These are phyloP conservation scores for Rheum nobile DNA, from an alignment of 148 eudicot genomes.

Conservation along the genomic window DNA sequence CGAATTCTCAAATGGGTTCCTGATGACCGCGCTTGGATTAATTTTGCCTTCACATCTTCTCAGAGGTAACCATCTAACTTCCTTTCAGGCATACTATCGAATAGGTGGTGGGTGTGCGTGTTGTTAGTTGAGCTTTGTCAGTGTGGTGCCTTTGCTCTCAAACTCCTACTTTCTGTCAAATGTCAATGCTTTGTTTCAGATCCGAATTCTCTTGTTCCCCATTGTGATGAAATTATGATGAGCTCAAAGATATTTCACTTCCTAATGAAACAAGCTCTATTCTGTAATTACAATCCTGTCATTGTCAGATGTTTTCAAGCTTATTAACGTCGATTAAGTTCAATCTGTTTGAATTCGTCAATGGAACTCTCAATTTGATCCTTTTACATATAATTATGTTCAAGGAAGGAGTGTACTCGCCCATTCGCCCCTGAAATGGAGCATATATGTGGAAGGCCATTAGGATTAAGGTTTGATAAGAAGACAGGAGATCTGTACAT, in stretches of 20 bases:
- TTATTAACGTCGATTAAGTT: neutral
- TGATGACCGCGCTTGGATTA: slow-evolving; percentile 31
- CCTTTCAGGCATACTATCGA: neutral
- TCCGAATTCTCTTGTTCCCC: too few relatives aligned
- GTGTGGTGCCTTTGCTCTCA: neutral
- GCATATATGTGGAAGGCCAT: slow-evolving; percentile 53
- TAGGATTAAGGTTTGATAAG: slow-evolving; percentile 38
- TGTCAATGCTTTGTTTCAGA: neutral
- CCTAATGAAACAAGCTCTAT: too few relatives aligned
- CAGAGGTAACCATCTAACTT: slow-evolving; percentile 23
- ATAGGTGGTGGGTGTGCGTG: neutral
- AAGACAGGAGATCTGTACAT: slow-evolving; percentile 49
- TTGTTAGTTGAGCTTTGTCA: too few relatives aligned
- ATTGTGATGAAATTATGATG: too few relatives aligned
- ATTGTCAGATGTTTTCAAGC: too few relatives aligned
- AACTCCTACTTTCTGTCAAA: neutral
- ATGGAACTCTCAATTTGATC: neutral
- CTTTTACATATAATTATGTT: neutral
- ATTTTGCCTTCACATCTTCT: slow-evolving; percentile 56
- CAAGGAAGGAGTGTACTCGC: slow-evolving; percentile 38
- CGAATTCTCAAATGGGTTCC: slow-evolving; percentile 47
- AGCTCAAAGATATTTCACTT: too few relatives aligned
- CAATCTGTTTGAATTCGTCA: neutral
- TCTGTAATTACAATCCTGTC: too few relatives aligned
- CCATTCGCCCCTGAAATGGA: slow-evolving; percentile 69